Percentiles rank a stretch among this genome's conserved stretches.
Conservation (phyloP, 176 grass and related monocot genomes). For the Oryza coarctata region DNA sequence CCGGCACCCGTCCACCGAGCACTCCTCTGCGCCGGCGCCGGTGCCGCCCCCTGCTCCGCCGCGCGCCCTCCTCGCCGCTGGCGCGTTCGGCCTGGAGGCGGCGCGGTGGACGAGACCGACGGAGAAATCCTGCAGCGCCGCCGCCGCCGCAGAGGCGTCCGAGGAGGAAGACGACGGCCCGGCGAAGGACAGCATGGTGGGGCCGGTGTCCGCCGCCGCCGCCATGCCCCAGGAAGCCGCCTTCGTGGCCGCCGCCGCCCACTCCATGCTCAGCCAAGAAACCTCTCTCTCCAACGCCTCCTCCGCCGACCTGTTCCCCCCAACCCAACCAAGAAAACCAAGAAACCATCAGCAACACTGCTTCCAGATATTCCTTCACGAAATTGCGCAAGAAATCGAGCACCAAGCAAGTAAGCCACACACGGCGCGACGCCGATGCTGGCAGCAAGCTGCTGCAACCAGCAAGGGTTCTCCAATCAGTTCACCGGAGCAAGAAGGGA, state of each 20-base stretch:
- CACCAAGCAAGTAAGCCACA: not conserved
- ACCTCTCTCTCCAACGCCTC: not conserved
- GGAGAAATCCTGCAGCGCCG: conserved; percentile 44
- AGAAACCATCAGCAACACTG: not conserved
- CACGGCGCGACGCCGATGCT: not conserved
- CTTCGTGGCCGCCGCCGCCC: conserved; percentile 48
- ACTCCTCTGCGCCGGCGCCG: conserved; percentile 19
- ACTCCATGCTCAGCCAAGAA: conserved; percentile 53
- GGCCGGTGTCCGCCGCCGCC: conserved; percentile 29
- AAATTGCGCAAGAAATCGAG: conserved; percentile 1
- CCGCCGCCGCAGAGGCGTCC: not conserved
- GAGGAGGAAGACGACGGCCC: conserved; percentile 9
- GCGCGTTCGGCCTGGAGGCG: conserved; percentile 36
- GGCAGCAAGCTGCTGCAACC: not conserved
- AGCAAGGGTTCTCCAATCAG: too few species aligned
- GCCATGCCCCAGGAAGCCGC: conserved; percentile 47
- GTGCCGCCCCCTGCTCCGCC: conserved; percentile 7
- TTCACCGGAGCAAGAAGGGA: not conserved
- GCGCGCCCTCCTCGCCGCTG: conserved; percentile 18
- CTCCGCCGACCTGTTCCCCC: not conserved
- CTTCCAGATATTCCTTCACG: not conserved
- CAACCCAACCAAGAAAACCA: conserved; percentile 15
- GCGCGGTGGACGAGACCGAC: conserved; percentile 26
- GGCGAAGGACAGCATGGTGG: conserved; percentile 40
- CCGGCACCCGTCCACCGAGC: conserved; percentile 70